These are phyloP conservation scores for Maudiozyma turicensis DNA, from an alignment of 805 yeast species.

Conservation along the genomic window DNA sequence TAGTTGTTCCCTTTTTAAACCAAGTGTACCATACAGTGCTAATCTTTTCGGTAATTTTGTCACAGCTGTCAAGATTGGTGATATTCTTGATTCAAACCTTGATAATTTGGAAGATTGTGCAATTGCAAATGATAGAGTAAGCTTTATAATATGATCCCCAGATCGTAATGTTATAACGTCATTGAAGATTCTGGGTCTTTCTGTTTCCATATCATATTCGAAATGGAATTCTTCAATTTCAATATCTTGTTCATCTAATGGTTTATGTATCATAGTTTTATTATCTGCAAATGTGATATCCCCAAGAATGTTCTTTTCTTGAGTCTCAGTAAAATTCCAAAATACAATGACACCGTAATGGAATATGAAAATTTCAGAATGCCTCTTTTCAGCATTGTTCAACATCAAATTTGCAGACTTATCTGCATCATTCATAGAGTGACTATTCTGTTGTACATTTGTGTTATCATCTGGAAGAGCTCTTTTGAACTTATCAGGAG, in stretches of 20 bases:
- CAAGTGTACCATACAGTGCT: constrained; percentile 83
- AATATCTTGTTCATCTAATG: constrained; percentile 78
- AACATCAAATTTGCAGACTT: not conserved
- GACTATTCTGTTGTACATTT: not conserved
- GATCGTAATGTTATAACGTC: constrained; percentile 87
- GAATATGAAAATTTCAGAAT: constrained; percentile 83
- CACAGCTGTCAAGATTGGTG: constrained; percentile 70
- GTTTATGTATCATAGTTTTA: constrained; percentile 52
- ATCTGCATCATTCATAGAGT: not conserved
- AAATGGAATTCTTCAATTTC: constrained; percentile 70
- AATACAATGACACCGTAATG: constrained; percentile 95
- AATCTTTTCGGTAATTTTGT: constrained; percentile 82
- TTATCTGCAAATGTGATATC: constrained; percentile 58
- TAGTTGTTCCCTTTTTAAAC: constrained; percentile 74
- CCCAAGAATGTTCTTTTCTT: constrained; percentile 88
- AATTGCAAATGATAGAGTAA: constrained; percentile 91
- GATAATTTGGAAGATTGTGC: constrained; percentile 93
- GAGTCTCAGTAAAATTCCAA: constrained; percentile 90
- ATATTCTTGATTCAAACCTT: constrained; percentile 85
- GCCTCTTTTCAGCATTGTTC: constrained; percentile 25
- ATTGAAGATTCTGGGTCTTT: constrained; percentile 71
- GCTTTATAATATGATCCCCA: constrained; percentile 85
- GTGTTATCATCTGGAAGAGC: not conserved
- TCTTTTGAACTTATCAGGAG: not conserved
- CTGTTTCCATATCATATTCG: constrained; percentile 45